Percentiles rank a stretch among this genome's conserved stretches.
phyloP scores from a whole-genome alignment of 495 filamentous ascomycete genomes.

The Poronia punctata region DNA sequence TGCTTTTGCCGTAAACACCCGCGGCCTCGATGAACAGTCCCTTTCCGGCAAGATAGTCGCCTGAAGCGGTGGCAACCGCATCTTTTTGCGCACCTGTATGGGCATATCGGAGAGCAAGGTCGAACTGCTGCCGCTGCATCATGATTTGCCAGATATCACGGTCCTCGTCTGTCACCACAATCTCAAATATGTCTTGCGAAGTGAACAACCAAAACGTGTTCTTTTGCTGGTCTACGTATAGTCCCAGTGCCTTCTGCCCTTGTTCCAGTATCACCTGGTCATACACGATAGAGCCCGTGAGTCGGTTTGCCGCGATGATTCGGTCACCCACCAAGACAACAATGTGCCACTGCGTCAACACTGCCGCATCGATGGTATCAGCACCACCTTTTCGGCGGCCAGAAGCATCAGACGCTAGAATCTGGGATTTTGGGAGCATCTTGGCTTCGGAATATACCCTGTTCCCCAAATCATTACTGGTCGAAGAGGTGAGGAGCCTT shows the following conservation, averaged over 20 bases:
- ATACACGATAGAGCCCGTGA: constrained; percentile 77
- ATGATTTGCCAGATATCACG: constrained; percentile 92
- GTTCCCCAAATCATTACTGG: constrained; percentile 51
- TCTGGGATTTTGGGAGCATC: constrained; percentile 62
- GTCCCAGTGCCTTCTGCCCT: constrained; percentile 67
- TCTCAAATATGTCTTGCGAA: constrained; percentile 80
- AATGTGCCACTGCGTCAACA: constrained; percentile 88
- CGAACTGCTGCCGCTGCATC: constrained; percentile 76
- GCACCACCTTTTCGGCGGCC: constrained; percentile 56
- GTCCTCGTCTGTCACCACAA: constrained; percentile 83
- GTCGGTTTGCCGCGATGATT: constrained; percentile 74
- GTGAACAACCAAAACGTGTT: constrained; percentile 98
- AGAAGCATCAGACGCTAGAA: constrained; percentile 59
- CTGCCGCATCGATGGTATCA: constrained; percentile 70
- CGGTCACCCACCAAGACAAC: constrained; percentile 75
- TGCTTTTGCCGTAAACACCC: constrained; percentile 85
- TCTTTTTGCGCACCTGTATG: constrained; percentile 68
- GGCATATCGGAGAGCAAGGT: constrained; percentile 77
- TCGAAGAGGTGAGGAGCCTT: constrained; percentile 50
- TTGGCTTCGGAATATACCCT: constrained; percentile 64
- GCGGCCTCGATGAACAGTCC: constrained; percentile 80
- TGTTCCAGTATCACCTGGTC: constrained; percentile 80
- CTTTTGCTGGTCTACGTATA: constrained; percentile 83
- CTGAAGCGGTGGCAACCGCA: constrained; percentile 79
- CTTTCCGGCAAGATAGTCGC: constrained; percentile 75